phyloP scores from a whole-genome alignment of 345 rosid species.

The Zanthoxylum bungeanum region DNA sequence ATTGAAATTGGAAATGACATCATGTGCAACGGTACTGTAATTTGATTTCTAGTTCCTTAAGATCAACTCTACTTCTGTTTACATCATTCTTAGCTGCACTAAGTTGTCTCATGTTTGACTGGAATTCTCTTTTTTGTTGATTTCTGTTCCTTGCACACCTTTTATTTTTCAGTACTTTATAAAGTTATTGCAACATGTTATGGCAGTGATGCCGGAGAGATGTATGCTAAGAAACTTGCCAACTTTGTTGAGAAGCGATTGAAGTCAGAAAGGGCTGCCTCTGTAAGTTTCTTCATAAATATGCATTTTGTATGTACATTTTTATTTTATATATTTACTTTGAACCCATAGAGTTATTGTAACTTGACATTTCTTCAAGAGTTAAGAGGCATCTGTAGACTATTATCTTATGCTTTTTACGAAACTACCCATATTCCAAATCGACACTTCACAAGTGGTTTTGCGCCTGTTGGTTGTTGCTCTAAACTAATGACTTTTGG shows the following conservation, averaged over 20 bases:
- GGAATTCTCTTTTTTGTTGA: not conserved
- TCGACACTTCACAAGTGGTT: not conserved
- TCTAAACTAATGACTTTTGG: not conserved
- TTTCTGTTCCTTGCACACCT: not conserved
- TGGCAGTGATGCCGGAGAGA: slow-evolving; percentile 80
- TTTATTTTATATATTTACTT: slow-evolving; percentile 5
- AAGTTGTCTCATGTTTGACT: not conserved
- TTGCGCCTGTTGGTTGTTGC: not conserved
- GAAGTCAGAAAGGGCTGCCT: slow-evolving; percentile 94
- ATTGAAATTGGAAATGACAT: not conserved
- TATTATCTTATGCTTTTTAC: not conserved
- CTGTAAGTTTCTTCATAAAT: slow-evolving; percentile 59
- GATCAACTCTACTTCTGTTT: not conserved
- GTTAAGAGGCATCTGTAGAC: not conserved
- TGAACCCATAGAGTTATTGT: not conserved
- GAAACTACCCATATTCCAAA: not conserved
- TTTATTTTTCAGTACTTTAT: not conserved
- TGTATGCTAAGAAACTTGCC: slow-evolving; percentile 83
- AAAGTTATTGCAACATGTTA: slow-evolving; percentile 19
- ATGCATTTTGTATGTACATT: not conserved
- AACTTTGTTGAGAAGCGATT: slow-evolving; percentile 90
- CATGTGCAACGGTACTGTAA: not conserved
- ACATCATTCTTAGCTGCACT: not conserved
- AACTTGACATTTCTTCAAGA: too few species aligned
- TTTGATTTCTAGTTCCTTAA: too few species aligned